Percentiles rank a stretch among this genome's conserved stretches.
These are phyloP conservation scores for Meyerozyma smithsonii DNA, from an alignment of 1,139 yeast genomes.

Conservation along the genomic window DNA sequence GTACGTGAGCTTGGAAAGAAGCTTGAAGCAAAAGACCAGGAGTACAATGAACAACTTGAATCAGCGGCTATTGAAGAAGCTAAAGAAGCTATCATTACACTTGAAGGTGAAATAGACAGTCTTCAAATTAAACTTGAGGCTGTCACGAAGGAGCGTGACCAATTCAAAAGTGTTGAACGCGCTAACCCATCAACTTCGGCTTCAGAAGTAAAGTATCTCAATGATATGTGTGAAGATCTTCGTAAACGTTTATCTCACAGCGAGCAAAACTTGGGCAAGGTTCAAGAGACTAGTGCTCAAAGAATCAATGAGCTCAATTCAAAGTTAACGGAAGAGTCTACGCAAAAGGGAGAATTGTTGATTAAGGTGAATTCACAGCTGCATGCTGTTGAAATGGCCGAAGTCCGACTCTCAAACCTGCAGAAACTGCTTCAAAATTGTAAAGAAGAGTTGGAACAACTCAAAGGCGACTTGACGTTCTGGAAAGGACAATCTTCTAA, in stretches of 20 bases:
- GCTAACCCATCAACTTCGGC: constrained; percentile 5
- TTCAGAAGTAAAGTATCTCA: constrained; percentile 21
- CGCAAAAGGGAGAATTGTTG: constrained; percentile 28
- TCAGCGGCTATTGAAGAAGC: constrained; percentile 69
- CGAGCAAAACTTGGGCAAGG: constrained; percentile 25
- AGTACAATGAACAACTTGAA: constrained; percentile 41
- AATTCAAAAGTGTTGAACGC: constrained; percentile 34
- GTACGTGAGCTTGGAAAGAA: constrained; percentile 66
- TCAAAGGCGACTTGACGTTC: constrained; percentile 37
- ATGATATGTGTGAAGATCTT: constrained; percentile 26
- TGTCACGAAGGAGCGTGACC: constrained; percentile 60
- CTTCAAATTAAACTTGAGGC: constrained; percentile 49
- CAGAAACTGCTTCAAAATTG: constrained; percentile 18
- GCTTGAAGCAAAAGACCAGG: constrained; percentile 49
- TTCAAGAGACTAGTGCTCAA: constrained; percentile 23
- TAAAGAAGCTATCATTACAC: constrained; percentile 62
- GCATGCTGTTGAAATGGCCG: constrained; percentile 31
- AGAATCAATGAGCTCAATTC: constrained; percentile 23
- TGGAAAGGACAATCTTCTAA: constrained; percentile 53
- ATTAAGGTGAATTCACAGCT: constrained; percentile 26
- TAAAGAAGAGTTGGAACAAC: constrained; percentile 26
- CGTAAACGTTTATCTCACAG: constrained; percentile 24
- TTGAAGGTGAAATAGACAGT: constrained; percentile 59
- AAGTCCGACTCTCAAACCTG: constrained; percentile 27
- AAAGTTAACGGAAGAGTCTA: constrained; percentile 22